Evolutionary conservation across 2,329 filamentous ascomycete genomes (phyloP).

Genomic region (Sporothrix variecibatus): DNA sequence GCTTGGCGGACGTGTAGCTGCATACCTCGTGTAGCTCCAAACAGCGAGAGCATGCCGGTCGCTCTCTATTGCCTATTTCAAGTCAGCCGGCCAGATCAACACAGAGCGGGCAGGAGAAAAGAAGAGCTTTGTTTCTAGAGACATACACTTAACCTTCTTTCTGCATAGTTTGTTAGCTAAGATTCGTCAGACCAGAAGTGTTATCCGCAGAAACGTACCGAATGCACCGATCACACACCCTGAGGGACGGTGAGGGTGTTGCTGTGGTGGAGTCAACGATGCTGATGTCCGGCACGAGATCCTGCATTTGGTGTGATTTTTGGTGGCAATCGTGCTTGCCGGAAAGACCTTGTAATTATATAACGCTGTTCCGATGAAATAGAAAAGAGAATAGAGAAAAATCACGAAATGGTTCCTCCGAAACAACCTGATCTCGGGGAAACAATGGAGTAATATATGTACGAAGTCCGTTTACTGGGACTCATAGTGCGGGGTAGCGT

Average conservation of each 20-base stretch:
- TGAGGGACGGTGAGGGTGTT: background rate
- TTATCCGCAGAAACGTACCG: background rate
- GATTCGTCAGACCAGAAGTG: background rate
- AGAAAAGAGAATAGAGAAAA: background rate
- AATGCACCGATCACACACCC: constrained; percentile 7
- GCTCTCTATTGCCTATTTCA: background rate
- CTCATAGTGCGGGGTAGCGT: no score
- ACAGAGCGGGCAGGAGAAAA: no score
- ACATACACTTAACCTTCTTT: background rate
- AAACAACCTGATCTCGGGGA: background rate
- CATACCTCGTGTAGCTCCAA: background rate
- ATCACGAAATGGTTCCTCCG: background rate
- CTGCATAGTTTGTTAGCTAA: background rate
- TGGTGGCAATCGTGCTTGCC: background rate
- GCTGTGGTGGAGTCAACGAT: background rate
- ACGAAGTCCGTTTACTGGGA: background rate
- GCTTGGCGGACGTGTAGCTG: background rate
- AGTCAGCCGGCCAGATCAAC: no score
- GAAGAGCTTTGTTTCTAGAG: no score
- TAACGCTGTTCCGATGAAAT: no score
- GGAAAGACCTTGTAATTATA: background rate
- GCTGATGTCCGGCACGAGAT: background rate
- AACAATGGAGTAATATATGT: background rate
- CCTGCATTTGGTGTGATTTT: background rate
- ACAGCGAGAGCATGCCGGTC: background rate